A percentile compares a stretch with the other conserved stretches of the same genome.
These are phyloP conservation scores for Torulaspora maleeae DNA, from an alignment of 805 yeast genomes.

Conservation along the genomic window DNA sequence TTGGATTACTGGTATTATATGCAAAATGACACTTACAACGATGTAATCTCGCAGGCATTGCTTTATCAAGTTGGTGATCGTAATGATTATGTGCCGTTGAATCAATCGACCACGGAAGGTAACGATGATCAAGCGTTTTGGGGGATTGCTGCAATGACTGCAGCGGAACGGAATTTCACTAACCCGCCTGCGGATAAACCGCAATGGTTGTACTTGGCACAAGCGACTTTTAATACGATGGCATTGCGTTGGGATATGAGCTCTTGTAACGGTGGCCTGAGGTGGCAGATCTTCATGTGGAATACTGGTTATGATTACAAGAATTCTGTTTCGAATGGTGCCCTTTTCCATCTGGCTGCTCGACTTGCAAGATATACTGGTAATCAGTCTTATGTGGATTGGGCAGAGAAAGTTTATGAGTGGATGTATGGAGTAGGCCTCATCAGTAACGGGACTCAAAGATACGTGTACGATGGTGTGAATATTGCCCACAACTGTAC, in stretches of 20 bases:
- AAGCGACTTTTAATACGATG: constrained; percentile 90
- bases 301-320: constrained; percentile 92
- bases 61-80: constrained; percentile 68
- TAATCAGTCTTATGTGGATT: constrained; percentile 66
- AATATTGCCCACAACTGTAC: constrained; percentile 56
- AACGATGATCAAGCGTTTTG: constrained; percentile 97
- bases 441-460: constrained; percentile 37
- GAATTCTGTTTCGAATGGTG: constrained; percentile 87
- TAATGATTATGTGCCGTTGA: constrained; percentile 77
- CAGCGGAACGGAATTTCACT: constrained; percentile 83
- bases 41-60: constrained; percentile 55
- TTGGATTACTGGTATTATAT: constrained; percentile 71
- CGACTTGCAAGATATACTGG: constrained; percentile 78
- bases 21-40: constrained; percentile 63
- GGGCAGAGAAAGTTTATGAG: constrained; percentile 71
- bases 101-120: constrained; percentile 90
- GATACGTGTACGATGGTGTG: constrained; percentile 65
- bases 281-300: constrained; percentile 97
- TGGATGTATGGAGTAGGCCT: constrained; percentile 64
- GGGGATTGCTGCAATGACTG: constrained; percentile 90
- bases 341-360: constrained; percentile 81
- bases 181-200: constrained; percentile 57
- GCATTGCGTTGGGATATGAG: constrained; percentile 76
- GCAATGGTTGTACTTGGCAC: constrained; percentile 78
- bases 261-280: constrained; percentile 78